phyloP scores from a whole-genome alignment of 495 filamentous ascomycete genomes.

The Penicillium longicatenatum region DNA sequence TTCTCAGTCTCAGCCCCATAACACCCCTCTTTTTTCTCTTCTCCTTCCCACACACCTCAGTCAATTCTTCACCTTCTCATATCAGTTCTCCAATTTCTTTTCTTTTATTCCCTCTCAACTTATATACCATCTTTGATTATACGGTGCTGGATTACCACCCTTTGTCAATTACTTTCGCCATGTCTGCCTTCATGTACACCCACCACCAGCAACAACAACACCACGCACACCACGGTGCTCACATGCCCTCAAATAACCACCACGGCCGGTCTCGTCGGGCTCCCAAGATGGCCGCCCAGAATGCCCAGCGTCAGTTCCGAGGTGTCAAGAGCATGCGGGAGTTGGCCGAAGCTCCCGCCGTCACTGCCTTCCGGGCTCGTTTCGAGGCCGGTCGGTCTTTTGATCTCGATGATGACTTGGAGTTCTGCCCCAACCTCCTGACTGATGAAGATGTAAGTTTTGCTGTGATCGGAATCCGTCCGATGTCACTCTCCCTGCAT shows the following conservation, averaged over 20 bases:
- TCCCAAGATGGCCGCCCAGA: constrained; percentile 77
- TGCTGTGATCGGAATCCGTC: constrained; percentile 6
- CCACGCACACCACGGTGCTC: constrained; percentile 52
- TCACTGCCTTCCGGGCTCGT: constrained; percentile 74
- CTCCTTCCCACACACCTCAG: constrained; percentile 29
- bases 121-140: constrained; percentile 32
- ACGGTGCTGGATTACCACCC: constrained; percentile 25
- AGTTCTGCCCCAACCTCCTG: constrained; percentile 92
- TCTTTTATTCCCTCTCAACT: constrained; percentile 36
- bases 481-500: background rate
- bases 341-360: constrained; percentile 72
- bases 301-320: constrained; percentile 82
- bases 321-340: constrained; percentile 86
- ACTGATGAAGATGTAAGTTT: constrained; percentile 93
- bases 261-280: constrained; percentile 88
- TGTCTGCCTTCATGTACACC: constrained; percentile 77
- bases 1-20: constrained; percentile 25
- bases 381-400: constrained; percentile 95
- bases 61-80: constrained; percentile 26
- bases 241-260: constrained; percentile 66
- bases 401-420: constrained; percentile 94
- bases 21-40: constrained; percentile 31
- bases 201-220: constrained; percentile 62
- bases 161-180: constrained; percentile 40
- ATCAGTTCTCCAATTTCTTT: constrained; percentile 16